phyloP scores from a whole-genome alignment of 148 eudicot genomes.

The Gaultheria prostrata region DNA sequence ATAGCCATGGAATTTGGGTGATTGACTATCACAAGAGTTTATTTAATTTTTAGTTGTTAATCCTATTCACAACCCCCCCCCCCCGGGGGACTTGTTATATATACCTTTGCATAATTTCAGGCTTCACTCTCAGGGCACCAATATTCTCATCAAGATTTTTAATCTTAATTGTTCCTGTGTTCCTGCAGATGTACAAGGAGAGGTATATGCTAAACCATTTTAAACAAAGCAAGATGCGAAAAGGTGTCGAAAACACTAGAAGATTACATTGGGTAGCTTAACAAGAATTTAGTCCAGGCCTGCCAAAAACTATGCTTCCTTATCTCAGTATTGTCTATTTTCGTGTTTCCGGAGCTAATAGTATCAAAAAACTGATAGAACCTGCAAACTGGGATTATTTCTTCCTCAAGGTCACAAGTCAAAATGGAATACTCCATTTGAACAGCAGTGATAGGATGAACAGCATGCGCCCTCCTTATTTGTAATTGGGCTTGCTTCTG shows the following conservation, averaged over 20 bases:
- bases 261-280: neutral
- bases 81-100: no score
- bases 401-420: no score
- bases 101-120: no score
- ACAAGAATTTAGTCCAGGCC: neutral
- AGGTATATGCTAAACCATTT: neutral
- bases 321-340: neutral
- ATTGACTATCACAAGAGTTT: no score
- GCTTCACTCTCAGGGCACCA: slow-evolving; percentile 20
- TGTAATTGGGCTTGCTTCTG: no score
- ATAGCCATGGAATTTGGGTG: no score
- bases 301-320: neutral
- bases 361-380: neutral
- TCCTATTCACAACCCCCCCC: no score
- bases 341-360: neutral
- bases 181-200: neutral
- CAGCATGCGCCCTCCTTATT: no score
- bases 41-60: no score
- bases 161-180: slow-evolving; percentile 26
- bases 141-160: slow-evolving; percentile 25
- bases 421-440: no score
- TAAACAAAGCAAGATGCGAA: neutral
- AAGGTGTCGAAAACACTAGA: neutral
- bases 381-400: no score
- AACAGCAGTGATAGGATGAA: no score